These are phyloP conservation scores for Aspergillus coremiiformis DNA, from an alignment of 495 filamentous ascomycete genomes.

Conservation along the genomic window DNA sequence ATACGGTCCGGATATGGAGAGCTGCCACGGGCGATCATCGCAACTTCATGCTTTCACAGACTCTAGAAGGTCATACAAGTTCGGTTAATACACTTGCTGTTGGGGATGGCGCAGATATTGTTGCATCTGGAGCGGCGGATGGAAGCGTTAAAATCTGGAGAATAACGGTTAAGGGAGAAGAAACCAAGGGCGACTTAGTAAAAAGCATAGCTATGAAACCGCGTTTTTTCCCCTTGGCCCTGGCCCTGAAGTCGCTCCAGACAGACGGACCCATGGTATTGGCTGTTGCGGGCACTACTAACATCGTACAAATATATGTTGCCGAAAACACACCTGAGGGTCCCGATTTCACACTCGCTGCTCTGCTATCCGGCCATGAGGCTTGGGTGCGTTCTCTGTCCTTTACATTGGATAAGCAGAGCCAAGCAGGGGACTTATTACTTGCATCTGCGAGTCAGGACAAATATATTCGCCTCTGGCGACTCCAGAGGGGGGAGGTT, in stretches of 20 bases:
- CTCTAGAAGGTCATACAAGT: constrained; percentile 55
- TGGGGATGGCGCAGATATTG: constrained; percentile 44
- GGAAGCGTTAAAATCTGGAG: constrained; percentile 74
- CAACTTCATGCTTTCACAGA: constrained; percentile 40
- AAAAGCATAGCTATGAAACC: constrained; percentile 69
- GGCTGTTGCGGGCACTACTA: constrained; percentile 77
- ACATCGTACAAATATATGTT: constrained; percentile 68
- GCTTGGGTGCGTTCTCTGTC: constrained; percentile 86
- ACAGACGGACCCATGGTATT: constrained; percentile 49
- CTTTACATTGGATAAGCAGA: constrained; percentile 59
- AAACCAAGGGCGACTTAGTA: constrained; percentile 38
- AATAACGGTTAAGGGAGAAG: constrained; percentile 36
- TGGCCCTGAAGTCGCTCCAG: constrained; percentile 57
- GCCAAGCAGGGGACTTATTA: constrained; percentile 57
- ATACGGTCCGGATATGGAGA: constrained; percentile 67
- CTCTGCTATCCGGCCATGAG: constrained; percentile 83
- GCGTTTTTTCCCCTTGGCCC: constrained; percentile 69
- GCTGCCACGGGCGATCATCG: constrained; percentile 11
- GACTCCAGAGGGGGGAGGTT: constrained; percentile 60
- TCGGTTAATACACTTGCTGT: constrained; percentile 75
- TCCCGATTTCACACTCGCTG: constrained; percentile 59
- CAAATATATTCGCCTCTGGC: constrained; percentile 94
- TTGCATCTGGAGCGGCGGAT: constrained; percentile 73
- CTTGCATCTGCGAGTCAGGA: constrained; percentile 95
- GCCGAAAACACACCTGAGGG: constrained; percentile 30